Conservation (phyloP, 495 filamentous ascomycete species). For the Aspergillus nidulans region DNA sequence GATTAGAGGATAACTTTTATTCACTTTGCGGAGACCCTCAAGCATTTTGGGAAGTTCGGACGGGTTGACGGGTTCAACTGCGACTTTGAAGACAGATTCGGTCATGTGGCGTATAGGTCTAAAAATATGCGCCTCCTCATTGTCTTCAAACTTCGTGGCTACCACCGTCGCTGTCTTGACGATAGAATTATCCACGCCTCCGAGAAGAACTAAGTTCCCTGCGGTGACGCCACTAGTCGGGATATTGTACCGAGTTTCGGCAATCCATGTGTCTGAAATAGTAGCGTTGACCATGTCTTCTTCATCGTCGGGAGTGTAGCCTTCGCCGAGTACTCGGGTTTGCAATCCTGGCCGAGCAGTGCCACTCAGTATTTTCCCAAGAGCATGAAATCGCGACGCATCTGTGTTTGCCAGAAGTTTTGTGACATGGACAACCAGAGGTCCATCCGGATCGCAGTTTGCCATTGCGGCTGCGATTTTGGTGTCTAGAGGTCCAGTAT, state of each 20-base stretch:
- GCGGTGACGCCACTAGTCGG: slow-evolving; percentile 87
- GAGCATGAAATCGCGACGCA: slow-evolving; percentile 80
- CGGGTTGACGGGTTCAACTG: slow-evolving; percentile 96
- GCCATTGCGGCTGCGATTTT: slow-evolving; percentile 76
- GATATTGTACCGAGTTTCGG: slow-evolving; percentile 91
- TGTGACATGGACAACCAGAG: slow-evolving; percentile 82
- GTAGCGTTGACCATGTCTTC: slow-evolving; percentile 95
- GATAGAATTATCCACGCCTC: slow-evolving; percentile 95
- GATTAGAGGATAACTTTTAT: slow-evolving; percentile 93
- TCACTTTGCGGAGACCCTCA: slow-evolving; percentile 91
- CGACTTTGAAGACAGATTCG: slow-evolving; percentile 96
- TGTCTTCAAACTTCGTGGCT: slow-evolving; percentile 70
- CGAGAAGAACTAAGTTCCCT: slow-evolving; percentile 88
- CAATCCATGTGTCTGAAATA: slow-evolving; percentile 84
- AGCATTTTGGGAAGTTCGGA: slow-evolving; percentile 99
- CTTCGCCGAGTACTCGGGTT: slow-evolving; percentile 89
- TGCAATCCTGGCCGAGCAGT: slow-evolving; percentile 76
- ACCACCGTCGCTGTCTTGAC: slow-evolving; percentile 96
- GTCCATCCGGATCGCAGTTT: slow-evolving; percentile 82
- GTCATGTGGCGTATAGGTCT: slow-evolving; percentile 90
- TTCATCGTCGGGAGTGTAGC: slow-evolving; percentile 94
- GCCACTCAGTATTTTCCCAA: slow-evolving; percentile 91
- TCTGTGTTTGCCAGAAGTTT: slow-evolving; percentile 89
- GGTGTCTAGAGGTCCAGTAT: slow-evolving; percentile 91
- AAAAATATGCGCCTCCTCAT: slow-evolving; percentile 94